A percentile compares a stretch with the other conserved stretches of the same genome.
Conservation (phyloP, 768 basidiomycete genomes). For the Rhodotorula sphaerocarpa region DNA sequence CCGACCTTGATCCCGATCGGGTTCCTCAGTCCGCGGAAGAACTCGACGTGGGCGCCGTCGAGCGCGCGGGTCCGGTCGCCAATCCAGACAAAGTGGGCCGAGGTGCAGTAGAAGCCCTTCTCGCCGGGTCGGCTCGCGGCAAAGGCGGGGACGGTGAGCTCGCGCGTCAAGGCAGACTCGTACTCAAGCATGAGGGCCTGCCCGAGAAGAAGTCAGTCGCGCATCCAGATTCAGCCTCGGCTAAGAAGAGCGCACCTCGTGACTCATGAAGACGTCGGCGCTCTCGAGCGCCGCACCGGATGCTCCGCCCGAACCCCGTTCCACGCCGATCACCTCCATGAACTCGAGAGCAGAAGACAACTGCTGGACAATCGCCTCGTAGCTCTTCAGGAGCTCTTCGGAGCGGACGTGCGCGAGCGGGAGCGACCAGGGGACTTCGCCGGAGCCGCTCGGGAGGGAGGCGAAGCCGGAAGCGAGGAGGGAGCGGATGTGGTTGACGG, state of each 20-base stretch:
- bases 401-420: conserved; percentile 87
- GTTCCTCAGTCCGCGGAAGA: conserved; percentile 83
- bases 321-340: conserved; percentile 74
- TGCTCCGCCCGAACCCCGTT: conserved; percentile 57
- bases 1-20: conserved; percentile 96
- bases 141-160: conserved; percentile 25
- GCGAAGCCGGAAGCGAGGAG: conserved; percentile 88
- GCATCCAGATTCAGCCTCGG: background rate
- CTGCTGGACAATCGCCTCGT: conserved; percentile 72
- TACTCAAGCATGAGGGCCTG: conserved; percentile 84
- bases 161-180: conserved; percentile 80
- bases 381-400: conserved; percentile 60
- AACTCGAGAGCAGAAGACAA: conserved; percentile 90
- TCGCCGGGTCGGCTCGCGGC: conserved; percentile 2
- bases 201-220: too few species aligned
- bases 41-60: conserved; percentile 84
- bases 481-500: conserved; percentile 82
- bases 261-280: conserved; percentile 87
- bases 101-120: conserved; percentile 30
- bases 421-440: conserved; percentile 47
- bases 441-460: conserved; percentile 48
- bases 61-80: conserved; percentile 91
- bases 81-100: conserved; percentile 70
- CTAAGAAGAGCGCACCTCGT: conserved; percentile 37
- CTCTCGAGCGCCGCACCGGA: conserved; percentile 63